Percentiles rank a stretch among this genome's conserved stretches.
These are phyloP conservation scores for Cucumis cinereus DNA, from an alignment of 306 rosid species.

Conservation along the genomic window DNA sequence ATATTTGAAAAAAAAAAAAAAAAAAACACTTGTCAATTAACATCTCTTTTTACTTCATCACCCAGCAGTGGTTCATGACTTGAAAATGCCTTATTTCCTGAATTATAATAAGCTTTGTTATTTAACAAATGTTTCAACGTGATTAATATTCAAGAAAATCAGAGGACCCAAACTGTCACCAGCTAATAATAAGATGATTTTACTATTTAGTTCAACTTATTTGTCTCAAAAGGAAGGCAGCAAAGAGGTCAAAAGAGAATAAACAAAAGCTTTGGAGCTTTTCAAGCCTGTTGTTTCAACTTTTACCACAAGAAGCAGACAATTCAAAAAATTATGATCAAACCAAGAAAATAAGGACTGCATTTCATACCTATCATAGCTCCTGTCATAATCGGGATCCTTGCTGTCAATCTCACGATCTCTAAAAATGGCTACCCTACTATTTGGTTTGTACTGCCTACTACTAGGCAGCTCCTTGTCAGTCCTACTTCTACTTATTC, in stretches of 20 bases:
- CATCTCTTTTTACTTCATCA: not conserved
- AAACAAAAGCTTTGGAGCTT: not conserved
- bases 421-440: conserved; percentile 86
- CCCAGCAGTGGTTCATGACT: not conserved
- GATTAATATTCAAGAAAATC: not conserved
- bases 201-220: not conserved
- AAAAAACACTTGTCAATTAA: not conserved
- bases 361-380: conserved; percentile 57
- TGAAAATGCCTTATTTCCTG: not conserved
- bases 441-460: conserved; percentile 65
- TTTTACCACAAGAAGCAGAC: not conserved
- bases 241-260: not conserved
- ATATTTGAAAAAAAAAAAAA: not conserved
- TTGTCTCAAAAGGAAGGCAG: not conserved
- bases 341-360: not conserved
- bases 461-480: conserved; percentile 76
- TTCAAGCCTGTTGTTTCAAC: not conserved
- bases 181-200: not conserved
- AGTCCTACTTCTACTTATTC: conserved; percentile 64
- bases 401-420: conserved; percentile 85
- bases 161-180: not conserved
- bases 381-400: conserved; percentile 96
- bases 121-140: not conserved
- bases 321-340: not conserved
- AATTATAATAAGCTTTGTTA: not conserved